phyloP scores from a whole-genome alignment of 192 early-diverging fungal genomes.

The Entomortierella parvispora region DNA sequence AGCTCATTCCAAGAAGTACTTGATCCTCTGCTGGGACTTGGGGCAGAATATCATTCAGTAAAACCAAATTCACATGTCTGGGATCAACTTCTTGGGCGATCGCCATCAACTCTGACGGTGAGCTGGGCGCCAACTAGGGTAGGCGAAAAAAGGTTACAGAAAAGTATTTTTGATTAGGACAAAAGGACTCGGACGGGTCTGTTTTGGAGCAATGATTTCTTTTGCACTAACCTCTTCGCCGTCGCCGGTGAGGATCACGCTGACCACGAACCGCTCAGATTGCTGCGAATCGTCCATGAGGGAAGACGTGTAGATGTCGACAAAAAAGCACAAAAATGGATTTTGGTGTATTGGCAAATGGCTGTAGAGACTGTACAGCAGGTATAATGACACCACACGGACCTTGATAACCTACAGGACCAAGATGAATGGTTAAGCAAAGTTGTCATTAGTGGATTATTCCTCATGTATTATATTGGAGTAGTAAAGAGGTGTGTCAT shows the following conservation, averaged over 20 bases:
- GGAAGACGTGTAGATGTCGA: slow-evolving; percentile 33
- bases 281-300: slow-evolving; percentile 26
- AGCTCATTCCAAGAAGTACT: slow-evolving; percentile 18
- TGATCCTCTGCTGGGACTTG: slow-evolving; percentile 39
- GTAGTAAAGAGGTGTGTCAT: background rate
- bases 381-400: slow-evolving; percentile 32
- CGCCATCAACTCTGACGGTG: slow-evolving; percentile 33
- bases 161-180: background rate
- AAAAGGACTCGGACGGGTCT: background rate
- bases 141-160: background rate
- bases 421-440: background rate
- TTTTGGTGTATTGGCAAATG: slow-evolving; percentile 41
- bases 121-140: slow-evolving; percentile 39
- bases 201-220: background rate
- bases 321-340: slow-evolving; percentile 41
- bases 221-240: slow-evolving; percentile 32
- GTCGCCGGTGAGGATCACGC: slow-evolving; percentile 41
- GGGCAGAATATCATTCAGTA: slow-evolving; percentile 11
- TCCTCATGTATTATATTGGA: background rate
- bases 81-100: slow-evolving; percentile 36
- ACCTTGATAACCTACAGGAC: slow-evolving; percentile 28
- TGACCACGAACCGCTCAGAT: slow-evolving; percentile 43
- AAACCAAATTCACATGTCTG: slow-evolving; percentile 19
- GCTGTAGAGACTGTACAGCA: slow-evolving; percentile 49
- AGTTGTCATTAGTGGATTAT: background rate